phyloP scores from a whole-genome alignment of 2,329 filamentous ascomycete genomes.

The Didymella sp. region DNA sequence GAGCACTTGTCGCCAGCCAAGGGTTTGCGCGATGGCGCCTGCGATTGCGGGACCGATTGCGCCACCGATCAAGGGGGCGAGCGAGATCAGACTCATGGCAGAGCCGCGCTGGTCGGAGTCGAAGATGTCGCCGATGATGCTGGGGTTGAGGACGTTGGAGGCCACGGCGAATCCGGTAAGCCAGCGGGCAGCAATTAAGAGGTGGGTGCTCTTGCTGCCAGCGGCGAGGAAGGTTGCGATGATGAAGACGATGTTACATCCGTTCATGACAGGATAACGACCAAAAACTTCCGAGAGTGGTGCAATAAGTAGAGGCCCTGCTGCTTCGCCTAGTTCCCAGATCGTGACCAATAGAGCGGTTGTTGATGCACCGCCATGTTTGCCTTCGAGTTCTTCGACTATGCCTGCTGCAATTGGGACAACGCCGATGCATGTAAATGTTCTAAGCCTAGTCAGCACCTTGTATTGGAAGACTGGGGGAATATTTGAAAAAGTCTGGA shows the following conservation, averaged over 20 bases:
- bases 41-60: constrained; percentile 64
- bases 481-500: too few relatives aligned
- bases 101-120: constrained; percentile 63
- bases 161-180: constrained; percentile 56
- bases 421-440: constrained; percentile 50
- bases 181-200: constrained; percentile 54
- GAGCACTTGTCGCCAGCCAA: constrained; percentile 63
- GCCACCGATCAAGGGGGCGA: constrained; percentile 65
- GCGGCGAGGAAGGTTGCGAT: constrained; percentile 51
- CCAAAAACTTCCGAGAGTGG: constrained; percentile 46
- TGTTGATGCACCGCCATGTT: constrained; percentile 31
- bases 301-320: constrained; percentile 44
- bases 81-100: constrained; percentile 64
- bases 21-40: constrained; percentile 61
- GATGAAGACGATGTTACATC: constrained; percentile 56
- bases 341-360: constrained; percentile 46
- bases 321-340: constrained; percentile 48
- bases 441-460: constrained; percentile 33
- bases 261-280: constrained; percentile 44
- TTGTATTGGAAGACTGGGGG: not conserved
- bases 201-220: constrained; percentile 45
- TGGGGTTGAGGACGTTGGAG: constrained; percentile 65
- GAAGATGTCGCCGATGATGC: constrained; percentile 70
- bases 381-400: constrained; percentile 41
- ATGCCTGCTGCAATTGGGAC: constrained; percentile 45